Evolutionary conservation across 2,329 filamentous ascomycete species (phyloP).

Genomic region (Cladosporium sp.): DNA sequence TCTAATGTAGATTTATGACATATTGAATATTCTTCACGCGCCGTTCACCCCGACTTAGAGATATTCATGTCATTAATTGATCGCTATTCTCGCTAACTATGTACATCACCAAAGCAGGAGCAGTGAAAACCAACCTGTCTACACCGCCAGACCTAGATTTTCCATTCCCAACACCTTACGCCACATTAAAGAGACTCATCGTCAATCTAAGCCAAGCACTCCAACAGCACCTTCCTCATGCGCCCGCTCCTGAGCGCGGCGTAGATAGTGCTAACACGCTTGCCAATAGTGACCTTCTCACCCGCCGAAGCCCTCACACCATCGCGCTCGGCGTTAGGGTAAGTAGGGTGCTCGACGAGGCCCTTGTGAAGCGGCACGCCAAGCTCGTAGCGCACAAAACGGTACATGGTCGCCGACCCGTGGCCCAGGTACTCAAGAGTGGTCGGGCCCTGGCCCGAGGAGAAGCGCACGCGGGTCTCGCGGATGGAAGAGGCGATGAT

Average conservation of each 20-base stretch:
- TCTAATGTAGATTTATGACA: background rate
- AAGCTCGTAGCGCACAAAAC: constrained; percentile 29
- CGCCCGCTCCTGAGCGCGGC: constrained; percentile 30
- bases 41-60: background rate
- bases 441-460: constrained; percentile 14
- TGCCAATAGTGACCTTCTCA: constrained; percentile 28
- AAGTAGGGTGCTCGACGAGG: constrained; percentile 31
- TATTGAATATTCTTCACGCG: background rate
- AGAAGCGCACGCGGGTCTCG: constrained; percentile 20
- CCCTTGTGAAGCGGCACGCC: constrained; percentile 28
- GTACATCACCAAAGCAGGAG: background rate
- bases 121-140: background rate
- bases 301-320: constrained; percentile 20
- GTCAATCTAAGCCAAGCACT: constrained; percentile 22
- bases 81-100: background rate
- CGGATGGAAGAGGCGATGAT: constrained; percentile 20
- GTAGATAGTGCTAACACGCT: constrained; percentile 30
- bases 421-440: constrained; percentile 25
- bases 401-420: constrained; percentile 28
- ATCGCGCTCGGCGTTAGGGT: constrained; percentile 21
- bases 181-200: background rate
- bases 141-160: background rate
- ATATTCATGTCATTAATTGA: background rate
- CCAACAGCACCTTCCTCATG: constrained; percentile 25
- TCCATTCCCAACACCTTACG: background rate